Percentiles rank a stretch among this genome's conserved stretches.
Evolutionary conservation across 805 yeast genomes (phyloP).

Genomic region (Wilhelminamyces savonicus): DNA sequence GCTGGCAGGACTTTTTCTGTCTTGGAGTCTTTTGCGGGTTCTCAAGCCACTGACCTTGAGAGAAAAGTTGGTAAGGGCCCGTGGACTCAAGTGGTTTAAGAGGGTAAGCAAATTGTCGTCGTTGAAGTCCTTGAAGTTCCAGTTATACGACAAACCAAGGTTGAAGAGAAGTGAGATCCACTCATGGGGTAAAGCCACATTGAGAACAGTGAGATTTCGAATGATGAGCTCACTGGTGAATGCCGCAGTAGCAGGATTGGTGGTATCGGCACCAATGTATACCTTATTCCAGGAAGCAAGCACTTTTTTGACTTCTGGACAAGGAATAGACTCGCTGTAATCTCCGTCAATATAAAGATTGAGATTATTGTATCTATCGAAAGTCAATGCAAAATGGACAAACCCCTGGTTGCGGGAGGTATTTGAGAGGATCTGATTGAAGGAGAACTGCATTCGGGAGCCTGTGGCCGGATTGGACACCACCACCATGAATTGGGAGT

Average conservation of each 20-base stretch:
- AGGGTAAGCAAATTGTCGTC: conserved; percentile 33
- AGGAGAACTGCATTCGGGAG: conserved; percentile 23
- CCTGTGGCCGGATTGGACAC: conserved; percentile 15
- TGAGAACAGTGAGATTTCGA: conserved; percentile 34
- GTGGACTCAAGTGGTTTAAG: conserved; percentile 33
- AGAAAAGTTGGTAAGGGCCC: conserved; percentile 28
- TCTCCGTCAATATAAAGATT: conserved; percentile 47
- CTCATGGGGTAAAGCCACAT: conserved; percentile 31
- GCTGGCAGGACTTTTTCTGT: too few species aligned
- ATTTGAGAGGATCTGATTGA: conserved; percentile 22
- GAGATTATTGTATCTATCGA: conserved; percentile 30
- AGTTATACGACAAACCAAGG: conserved; percentile 42
- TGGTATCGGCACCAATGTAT: conserved; percentile 21
- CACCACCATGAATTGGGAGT: conserved; percentile 25
- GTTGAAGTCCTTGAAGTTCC: conserved; percentile 36
- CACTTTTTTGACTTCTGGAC: conserved; percentile 23
- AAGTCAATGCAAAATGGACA: conserved; percentile 30
- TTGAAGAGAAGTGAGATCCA: conserved; percentile 47
- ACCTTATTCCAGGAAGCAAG: conserved; percentile 29
- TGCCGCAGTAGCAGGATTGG: conserved; percentile 5
- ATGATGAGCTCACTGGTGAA: conserved; percentile 23
- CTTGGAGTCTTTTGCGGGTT: conserved; percentile 1
- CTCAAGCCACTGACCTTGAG: conserved; percentile 26
- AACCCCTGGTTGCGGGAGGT: conserved; percentile 12
- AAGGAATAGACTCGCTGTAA: conserved; percentile 37